phyloP scores from a whole-genome alignment of 192 early-diverging fungal genomes.

The Umbelopsis vinacea region DNA sequence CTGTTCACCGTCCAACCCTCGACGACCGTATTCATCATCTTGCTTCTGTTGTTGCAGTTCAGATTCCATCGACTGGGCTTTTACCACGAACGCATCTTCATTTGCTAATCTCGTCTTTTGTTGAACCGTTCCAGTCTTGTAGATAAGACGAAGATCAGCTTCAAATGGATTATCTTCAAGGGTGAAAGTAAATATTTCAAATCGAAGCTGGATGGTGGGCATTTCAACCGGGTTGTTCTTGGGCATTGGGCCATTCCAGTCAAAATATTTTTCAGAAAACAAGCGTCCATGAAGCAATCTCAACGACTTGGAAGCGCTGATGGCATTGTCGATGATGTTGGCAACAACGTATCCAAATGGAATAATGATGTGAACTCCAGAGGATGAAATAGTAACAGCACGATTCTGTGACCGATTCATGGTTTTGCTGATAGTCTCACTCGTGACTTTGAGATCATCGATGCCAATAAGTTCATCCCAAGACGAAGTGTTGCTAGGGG shows the following conservation, averaged over 20 bases:
- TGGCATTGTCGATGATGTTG: slow-evolving; percentile 40
- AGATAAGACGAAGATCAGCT: slow-evolving; percentile 36
- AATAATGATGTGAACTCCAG: slow-evolving; percentile 40
- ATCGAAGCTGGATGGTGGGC: slow-evolving; percentile 31
- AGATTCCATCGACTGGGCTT: slow-evolving; percentile 32
- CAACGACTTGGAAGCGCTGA: slow-evolving; percentile 37
- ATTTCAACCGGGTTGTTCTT: slow-evolving; percentile 33
- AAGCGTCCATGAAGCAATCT: slow-evolving; percentile 35
- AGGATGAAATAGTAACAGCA: background rate
- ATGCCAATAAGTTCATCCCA: slow-evolving; percentile 49
- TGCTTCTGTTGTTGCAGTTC: slow-evolving; percentile 12
- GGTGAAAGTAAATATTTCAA: slow-evolving; percentile 36
- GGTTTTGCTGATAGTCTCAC: background rate
- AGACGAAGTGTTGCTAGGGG: slow-evolving; percentile 1
- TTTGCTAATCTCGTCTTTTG: slow-evolving; percentile 39
- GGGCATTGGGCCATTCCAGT: slow-evolving; percentile 24
- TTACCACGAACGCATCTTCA: slow-evolving; percentile 44
- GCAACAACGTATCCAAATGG: slow-evolving; percentile 43
- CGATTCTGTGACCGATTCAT: background rate
- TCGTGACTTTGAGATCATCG: slow-evolving; percentile 31
- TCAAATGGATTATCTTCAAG: slow-evolving; percentile 56
- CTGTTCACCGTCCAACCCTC: slow-evolving; percentile 11
- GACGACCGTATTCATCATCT: background rate
- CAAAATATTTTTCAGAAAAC: slow-evolving; percentile 26
- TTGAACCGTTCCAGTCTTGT: slow-evolving; percentile 41